Base-by-base conservation (phyloP, 2,329 filamentous ascomycete genomes). In the Ophiosphaerella korrae region DNA sequence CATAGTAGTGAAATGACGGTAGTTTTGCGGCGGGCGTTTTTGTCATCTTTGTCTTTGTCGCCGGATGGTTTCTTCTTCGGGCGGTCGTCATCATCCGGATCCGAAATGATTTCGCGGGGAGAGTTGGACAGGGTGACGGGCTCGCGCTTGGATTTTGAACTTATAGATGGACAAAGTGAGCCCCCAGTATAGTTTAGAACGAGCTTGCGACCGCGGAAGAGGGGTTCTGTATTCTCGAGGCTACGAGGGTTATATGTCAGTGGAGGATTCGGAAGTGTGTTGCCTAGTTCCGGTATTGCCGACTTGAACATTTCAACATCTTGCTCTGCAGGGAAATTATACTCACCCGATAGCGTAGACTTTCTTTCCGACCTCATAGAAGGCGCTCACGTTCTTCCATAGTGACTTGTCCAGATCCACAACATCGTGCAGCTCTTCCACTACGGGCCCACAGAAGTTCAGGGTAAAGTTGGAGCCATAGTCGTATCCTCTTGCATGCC, bases 1-100 rank as follows among this genome's bases (percentile, higher is more conserved):
- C 94, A 99, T 59, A 94, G 87, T 72, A 97, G 93, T 21, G 92
- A 94, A 74, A 99, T 91, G 51, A 92, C 87, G 11, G 92, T 88
- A 2, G 90, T 95, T 71, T 89, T 90, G 72, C 88, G 85, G 50
- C 87, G 85, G 29, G 18, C n/a, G 24, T 45, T 45, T 41, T 45
- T 53, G 26, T 50, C 45, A 3, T 42, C 16, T 11, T 50, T 53
- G 68, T 87, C 84, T 38, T 82, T 80, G 11, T 41, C 45, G 16
- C 14, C 23, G 5, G 82, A 80, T 64, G 71, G 50, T 29, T 29
- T 29, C 37, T 73, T 62, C 42, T 64, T 62, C 26, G 69, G 59
- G 14, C 65, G 59, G 32, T 76, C 65, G 29, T 77, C 61, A 35
- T 71, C 60, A 26, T 75, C 52, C 64, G 75, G 62, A 16, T 74